Base-by-base conservation (phyloP, 139 green algal species). In the Tetradesmus lagerheimii region DNA sequence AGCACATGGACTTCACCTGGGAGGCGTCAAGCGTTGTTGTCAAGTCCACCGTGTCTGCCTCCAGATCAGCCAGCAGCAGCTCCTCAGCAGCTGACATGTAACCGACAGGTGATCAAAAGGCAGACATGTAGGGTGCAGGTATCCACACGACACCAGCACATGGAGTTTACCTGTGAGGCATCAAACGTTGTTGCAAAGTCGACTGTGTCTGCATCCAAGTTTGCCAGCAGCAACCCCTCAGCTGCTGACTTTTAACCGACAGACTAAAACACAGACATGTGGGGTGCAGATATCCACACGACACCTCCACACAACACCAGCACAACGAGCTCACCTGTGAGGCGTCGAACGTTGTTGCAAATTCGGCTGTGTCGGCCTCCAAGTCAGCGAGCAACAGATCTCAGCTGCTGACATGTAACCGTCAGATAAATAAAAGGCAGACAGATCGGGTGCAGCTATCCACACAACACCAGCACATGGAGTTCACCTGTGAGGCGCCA, bases 121-220 rank as follows among this genome's bases (percentile, higher is more conserved):
- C 53, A 66, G 14, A 16, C 53, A n/a, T n/a, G n/a, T n/a, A n/a
- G n/a, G n/a, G n/a, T n/a, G n/a, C n/a, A n/a, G n/a, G n/a, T 8
- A 50, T 14, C 43, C 43, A 4, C 43, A 50, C 43, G 8, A 50
- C n/a, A n/a, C n/a, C n/a, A n/a, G n/a, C n/a, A n/a, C n/a, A n/a
- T n/a, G n/a, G n/a, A 50, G 34, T 80, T 1, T 66, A 96, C 94
- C 94, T 96, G 93, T 6, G 94, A 97, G 2, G 80, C 94, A 85
- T 99, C 97, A 91, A 99, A 99, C 43, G 96, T 99, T 50, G 94
- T 92, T 1, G 90, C 34, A 23, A 95, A 98, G 81, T 97, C 92
- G 37, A 99, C 98, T 1, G 95, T 98, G 78, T 96, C 94, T 15
- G 83, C 80, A 1, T 95, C 95, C 80, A 99, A 90, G 92, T 99